Conservation (phyloP, 2,329 filamentous ascomycete genomes). For the Tolypocladium ophioglossoides region DNA sequence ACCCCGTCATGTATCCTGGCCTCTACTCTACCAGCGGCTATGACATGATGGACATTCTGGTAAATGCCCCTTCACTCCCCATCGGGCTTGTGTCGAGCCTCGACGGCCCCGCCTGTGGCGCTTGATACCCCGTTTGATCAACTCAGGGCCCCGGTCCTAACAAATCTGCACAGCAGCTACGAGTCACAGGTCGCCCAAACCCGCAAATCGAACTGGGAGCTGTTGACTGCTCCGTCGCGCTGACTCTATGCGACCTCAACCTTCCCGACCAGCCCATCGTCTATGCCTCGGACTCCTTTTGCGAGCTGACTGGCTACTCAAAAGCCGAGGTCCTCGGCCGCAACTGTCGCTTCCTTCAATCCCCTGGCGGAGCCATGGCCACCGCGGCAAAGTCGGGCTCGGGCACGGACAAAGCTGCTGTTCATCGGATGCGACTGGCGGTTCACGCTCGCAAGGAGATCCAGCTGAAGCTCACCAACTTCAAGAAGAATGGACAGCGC, state of each 20-base stretch:
- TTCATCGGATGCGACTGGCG: constrained; percentile 41
- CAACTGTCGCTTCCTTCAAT: constrained; percentile 80
- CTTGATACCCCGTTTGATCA: background rate
- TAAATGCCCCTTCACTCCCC: constrained; percentile 14
- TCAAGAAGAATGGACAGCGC: constrained; percentile 65
- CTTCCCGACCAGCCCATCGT: constrained; percentile 69
- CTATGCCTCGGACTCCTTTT: constrained; percentile 75
- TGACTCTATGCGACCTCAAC: constrained; percentile 70
- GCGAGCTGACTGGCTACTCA: constrained; percentile 68
- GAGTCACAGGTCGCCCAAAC: constrained; percentile 59
- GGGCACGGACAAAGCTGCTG: constrained; percentile 33
- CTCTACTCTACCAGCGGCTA: constrained; percentile 44
- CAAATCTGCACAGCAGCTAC: constrained; percentile 25
- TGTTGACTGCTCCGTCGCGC: constrained; percentile 74
- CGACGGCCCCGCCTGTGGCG: background rate
- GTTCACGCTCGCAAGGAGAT: constrained; percentile 34
- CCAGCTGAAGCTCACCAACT: constrained; percentile 57
- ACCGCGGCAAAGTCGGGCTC: background rate
- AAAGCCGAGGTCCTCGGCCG: constrained; percentile 62
- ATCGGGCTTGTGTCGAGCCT: background rate
- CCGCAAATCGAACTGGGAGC: constrained; percentile 71
- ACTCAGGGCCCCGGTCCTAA: background rate
- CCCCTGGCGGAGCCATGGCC: constrained; percentile 43
- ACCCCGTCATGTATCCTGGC: constrained; percentile 44
- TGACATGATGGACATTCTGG: constrained; percentile 45